Conservation (phyloP, 1,284 basidiomycete species). For the Malassezia arunalokei region DNA sequence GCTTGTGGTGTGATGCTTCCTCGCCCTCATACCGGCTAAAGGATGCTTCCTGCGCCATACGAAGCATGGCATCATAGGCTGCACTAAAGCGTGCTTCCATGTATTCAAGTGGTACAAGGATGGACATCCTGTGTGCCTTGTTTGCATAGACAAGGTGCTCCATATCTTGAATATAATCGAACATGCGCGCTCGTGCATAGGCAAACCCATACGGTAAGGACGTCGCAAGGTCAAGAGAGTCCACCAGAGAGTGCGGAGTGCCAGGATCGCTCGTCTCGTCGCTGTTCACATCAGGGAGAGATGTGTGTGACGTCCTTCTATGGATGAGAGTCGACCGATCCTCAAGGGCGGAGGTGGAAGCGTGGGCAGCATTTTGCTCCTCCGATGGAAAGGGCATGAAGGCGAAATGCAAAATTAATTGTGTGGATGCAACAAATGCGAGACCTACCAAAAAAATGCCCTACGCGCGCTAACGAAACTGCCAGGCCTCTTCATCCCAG, state of each 20-base stretch:
- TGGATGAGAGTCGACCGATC: neutral
- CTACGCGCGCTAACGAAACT: neutral
- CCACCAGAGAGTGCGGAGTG: conserved; percentile 5
- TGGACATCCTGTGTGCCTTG: neutral
- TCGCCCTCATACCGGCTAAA: neutral
- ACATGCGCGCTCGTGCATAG: conserved; percentile 3
- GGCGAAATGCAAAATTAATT: neutral
- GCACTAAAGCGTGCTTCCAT: neutral
- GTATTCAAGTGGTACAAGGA: neutral
- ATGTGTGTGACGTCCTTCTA: neutral
- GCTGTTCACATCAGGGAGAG: neutral
- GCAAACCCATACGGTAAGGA: conserved; percentile 15
- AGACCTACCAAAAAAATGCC: neutral
- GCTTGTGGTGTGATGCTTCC: neutral
- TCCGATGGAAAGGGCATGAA: neutral
- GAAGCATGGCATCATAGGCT: neutral
- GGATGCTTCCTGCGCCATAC: neutral
- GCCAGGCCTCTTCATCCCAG: conserved; percentile 12
- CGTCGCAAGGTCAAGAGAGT: conserved; percentile 8
- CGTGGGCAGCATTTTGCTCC: neutral
- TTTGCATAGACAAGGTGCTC: conserved; percentile 4
- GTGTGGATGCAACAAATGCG: neutral
- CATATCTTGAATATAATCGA: conserved; percentile 4
- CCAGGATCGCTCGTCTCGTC: neutral
- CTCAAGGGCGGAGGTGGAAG: neutral